Evolutionary conservation across 2,329 filamentous ascomycete species (phyloP).

Genomic region (Xylariaceae sp.): DNA sequence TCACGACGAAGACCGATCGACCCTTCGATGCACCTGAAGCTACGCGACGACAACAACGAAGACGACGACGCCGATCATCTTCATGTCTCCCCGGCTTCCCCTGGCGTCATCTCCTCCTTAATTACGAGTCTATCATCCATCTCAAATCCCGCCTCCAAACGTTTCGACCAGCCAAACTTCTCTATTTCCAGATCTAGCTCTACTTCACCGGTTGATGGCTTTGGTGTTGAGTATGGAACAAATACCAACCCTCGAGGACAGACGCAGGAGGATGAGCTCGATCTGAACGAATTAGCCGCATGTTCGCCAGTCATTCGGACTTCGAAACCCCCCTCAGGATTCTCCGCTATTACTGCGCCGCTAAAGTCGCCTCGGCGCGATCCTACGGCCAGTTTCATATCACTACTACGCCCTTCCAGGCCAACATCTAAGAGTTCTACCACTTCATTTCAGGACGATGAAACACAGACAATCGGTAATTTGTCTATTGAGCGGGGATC

Average conservation of each 20-base stretch:
- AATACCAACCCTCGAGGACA: conserved; percentile 51
- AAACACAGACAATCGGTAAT: conserved; percentile 58
- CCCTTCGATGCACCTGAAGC: conserved; percentile 30
- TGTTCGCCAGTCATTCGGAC: conserved; percentile 72
- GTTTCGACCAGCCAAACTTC: conserved; percentile 57
- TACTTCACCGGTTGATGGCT: conserved; percentile 42
- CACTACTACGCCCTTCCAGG: conserved; percentile 54
- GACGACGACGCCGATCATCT: conserved; percentile 21
- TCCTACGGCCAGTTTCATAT: conserved; percentile 48
- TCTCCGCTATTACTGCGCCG: conserved; percentile 64
- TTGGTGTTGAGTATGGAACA: conserved; percentile 69
- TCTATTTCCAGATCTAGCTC: conserved; percentile 38
- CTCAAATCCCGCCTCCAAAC: conserved; percentile 60
- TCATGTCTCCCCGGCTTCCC: conserved; percentile 47
- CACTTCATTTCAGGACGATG: conserved; percentile 52
- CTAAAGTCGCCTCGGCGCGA: conserved; percentile 50
- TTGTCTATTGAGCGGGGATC: conserved; percentile 55
- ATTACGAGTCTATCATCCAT: conserved; percentile 67
- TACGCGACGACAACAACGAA: conserved; percentile 18
- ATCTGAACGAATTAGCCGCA: conserved; percentile 56
- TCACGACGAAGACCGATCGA: conserved; percentile 31
- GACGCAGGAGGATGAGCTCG: conserved; percentile 39
- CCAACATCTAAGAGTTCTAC: conserved; percentile 56
- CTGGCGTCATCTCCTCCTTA: conserved; percentile 63
- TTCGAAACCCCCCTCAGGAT: conserved; percentile 72